A percentile compares a stretch with the other conserved stretches of the same genome.
Conservation (phyloP, 768 basidiomycete genomes). For the Boletus vinaceobasis region DNA sequence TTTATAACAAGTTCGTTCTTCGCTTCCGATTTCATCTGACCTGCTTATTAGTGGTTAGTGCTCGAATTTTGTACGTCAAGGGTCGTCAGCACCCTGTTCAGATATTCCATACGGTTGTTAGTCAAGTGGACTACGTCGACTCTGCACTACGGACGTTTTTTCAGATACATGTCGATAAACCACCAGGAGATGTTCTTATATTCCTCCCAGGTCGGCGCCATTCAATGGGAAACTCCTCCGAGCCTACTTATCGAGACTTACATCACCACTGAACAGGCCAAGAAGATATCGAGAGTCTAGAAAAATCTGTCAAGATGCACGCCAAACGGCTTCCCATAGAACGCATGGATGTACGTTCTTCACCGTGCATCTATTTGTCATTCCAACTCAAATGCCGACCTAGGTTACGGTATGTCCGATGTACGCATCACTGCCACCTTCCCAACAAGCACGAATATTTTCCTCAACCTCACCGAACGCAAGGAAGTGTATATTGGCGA, state of each 20-base stretch:
- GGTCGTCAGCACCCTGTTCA: constrained; percentile 92
- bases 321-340: constrained; percentile 66
- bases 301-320: constrained; percentile 67
- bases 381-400: constrained; percentile 1
- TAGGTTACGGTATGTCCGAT: constrained; percentile 78
- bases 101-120: constrained; percentile 70
- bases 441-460: constrained; percentile 80
- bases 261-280: constrained; percentile 54
- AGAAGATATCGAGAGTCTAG: constrained; percentile 91
- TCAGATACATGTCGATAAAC: constrained; percentile 81
- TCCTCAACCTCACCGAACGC: constrained; percentile 55
- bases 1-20: constrained; percentile 71
- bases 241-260: neutral
- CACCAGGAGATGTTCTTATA: constrained; percentile 85
- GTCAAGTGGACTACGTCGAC: constrained; percentile 83
- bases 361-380: neutral
- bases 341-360: constrained; percentile 43
- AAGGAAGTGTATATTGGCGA: constrained; percentile 92
- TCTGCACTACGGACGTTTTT: constrained; percentile 91
- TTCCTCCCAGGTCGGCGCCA: constrained; percentile 74
- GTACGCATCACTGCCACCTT: constrained; percentile 80
- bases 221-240: neutral
- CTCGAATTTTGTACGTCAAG: constrained; percentile 85
- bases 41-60: constrained; percentile 43
- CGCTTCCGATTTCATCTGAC: neutral